Base-by-base conservation (phyloP, 108 stramenopile species). In the Schizochytrium sp. region DNA sequence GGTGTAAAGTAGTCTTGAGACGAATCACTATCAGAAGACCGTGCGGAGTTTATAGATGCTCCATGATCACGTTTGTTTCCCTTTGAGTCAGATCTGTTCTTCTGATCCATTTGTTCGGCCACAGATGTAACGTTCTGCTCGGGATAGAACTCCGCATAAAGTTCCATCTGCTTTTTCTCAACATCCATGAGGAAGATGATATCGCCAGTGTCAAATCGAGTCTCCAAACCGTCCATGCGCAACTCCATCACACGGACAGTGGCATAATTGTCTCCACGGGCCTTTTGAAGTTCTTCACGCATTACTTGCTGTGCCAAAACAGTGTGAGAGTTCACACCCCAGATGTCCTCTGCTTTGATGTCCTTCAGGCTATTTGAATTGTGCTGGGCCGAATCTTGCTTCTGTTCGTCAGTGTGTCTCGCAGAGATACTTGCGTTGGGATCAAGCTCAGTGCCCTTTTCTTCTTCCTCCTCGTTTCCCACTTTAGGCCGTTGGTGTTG, bases 151-250 rank as follows among this genome's bases (percentile, higher is more conserved):
- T 5, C n/a, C n/a, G 64, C 64, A 7, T 13, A 5, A 38, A 69
- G 40, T 15, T 69, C 64, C 17, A 2, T 0, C n/a, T 69, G 64
- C 64, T 69, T 69, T 8, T 13, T 69, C 5, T 0, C 64, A 8
- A 69, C 64, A 0, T 12, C 64, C 15, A 55, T 1, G 46, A 83
- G 0, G n/a, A 83, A 83, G 10, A 15, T n/a, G 4, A 53, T 13
- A 53, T 83, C 73, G 5, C 73, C 73, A n/a, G 73, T 83, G 53
- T 83, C 73, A 10, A 83, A 28, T 49, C 73, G 38, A 19, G 73
- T n/a, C 46, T 83, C 73, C 28, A 83, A 53, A 47, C 73, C 73
- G n/a, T 83, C 73, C 19, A 83, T 17, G 40, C 73, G 73, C 10
- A 83, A 38, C 55, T 83, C 73, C 28, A 83, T 19, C 28, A 49